Evolutionary conservation across 2,329 filamentous ascomycete genomes (phyloP), one percentile per base, ranked within the genome.

Genomic region (Exophiala mesophila): DNA sequence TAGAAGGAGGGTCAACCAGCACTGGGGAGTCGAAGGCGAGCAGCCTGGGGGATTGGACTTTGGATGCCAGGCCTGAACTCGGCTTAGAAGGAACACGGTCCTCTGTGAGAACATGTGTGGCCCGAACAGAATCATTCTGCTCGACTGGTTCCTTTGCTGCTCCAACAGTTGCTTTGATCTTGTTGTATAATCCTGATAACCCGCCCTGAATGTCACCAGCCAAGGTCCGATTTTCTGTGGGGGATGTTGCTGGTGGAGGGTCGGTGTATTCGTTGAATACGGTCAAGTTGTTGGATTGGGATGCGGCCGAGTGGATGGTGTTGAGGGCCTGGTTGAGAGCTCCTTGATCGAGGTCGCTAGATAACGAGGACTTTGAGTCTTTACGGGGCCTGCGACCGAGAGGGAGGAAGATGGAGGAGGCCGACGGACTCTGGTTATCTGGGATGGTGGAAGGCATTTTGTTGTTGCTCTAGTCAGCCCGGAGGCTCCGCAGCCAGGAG

Each of bases 191-290:
- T 1, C 90, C 88, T 59, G 85, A 94, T 34, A 97, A 71, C 3
- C 90, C 88, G 63, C 90, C 85, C 50, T 92, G 86, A 16, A 92
- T 65, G 45, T 94, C 88, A 18, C 80, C 78, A 0, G 82, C 73
- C 26, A 86, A 70, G 6, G 77, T 77, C 60, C 87, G 88, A 45
- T 72, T 78, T 55, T 94, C 88, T 17, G 72, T 66, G 2, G 74
- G 70, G 1, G 77, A 67, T 2, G 73, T 69, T 0, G 85, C 81
- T 4, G 82, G 81, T 1, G 83, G 76, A 1, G 67, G 68, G 39
- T 59, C 63, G 5, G 84, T 85, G 57, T 94, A 89, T 59, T 96
- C 89, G 65, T 94, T 94, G 66, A 97, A 97, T 6, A 88, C 94
- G 2, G 90, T 97, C 35, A 97, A 73, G 23, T 81, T 78, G 50